These are phyloP conservation scores for Dactylorhiza incarnata DNA, from an alignment of 106 monocot species.

Conservation along the genomic window DNA sequence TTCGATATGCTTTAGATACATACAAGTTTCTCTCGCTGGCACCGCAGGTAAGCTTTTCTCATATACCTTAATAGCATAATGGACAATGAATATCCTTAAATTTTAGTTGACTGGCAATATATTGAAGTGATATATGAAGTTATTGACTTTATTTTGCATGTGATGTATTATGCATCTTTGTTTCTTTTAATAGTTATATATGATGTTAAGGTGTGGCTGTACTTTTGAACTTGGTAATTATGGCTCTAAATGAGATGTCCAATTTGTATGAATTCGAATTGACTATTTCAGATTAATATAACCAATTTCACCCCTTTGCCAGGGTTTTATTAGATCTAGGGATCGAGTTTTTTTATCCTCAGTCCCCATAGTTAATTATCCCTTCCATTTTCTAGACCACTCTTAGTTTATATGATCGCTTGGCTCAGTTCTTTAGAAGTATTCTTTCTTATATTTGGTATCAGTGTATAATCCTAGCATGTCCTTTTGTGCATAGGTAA, in stretches of 20 bases:
- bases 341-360: too few relatives aligned
- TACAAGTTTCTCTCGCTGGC: conserved; percentile 80
- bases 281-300: background rate
- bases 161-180: background rate
- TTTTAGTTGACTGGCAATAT: background rate
- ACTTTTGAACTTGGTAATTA: background rate
- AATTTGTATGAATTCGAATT: background rate
- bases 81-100: background rate
- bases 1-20: conserved; percentile 89
- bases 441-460: too few relatives aligned
- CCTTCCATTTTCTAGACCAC: background rate
- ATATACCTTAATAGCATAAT: background rate
- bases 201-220: background rate
- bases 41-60: conserved; percentile 48
- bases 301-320: background rate
- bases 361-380: background rate
- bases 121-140: background rate
- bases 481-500: too few relatives aligned
- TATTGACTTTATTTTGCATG: background rate
- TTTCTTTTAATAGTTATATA: background rate
- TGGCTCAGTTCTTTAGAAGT: too few relatives aligned
- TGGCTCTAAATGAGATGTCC: background rate
- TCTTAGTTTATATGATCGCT: too few relatives aligned
- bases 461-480: too few relatives aligned
- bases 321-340: too few relatives aligned